Conservation (phyloP, 2,329 filamentous ascomycete species). For the Daldinia sp. region DNA sequence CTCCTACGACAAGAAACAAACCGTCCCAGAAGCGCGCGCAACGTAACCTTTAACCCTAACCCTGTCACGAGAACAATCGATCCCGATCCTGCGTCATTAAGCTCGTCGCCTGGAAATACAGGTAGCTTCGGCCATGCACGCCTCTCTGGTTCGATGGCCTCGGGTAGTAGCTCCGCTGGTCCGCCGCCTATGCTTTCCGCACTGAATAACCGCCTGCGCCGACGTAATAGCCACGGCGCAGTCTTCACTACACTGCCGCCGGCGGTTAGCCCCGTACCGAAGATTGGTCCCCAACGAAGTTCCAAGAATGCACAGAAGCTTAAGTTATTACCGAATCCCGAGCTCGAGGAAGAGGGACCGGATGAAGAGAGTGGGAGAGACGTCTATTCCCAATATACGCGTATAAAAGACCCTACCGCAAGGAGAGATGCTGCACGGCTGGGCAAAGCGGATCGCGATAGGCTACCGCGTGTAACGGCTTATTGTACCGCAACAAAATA, state of each 20-base stretch:
- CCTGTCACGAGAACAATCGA: conserved; percentile 69
- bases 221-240: conserved; percentile 83
- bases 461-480: conserved; percentile 89
- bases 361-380: conserved; percentile 94
- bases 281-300: conserved; percentile 93
- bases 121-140: conserved; percentile 47
- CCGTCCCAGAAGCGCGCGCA: conserved; percentile 62
- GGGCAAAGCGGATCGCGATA: conserved; percentile 90
- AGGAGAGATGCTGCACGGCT: conserved; percentile 89
- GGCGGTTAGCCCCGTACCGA: conserved; percentile 55
- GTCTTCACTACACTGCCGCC: conserved; percentile 56
- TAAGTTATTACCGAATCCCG: conserved; percentile 93
- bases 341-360: conserved; percentile 71
- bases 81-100: conserved; percentile 52
- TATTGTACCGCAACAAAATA: conserved; percentile 96
- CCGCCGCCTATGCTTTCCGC: conserved; percentile 73
- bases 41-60: conserved; percentile 80
- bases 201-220: conserved; percentile 85
- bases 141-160: conserved; percentile 45
- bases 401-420: conserved; percentile 96
- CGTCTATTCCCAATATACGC: conserved; percentile 96
- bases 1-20: conserved; percentile 44
- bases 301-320: conserved; percentile 97
- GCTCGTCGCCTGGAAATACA: conserved; percentile 44
- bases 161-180: conserved; percentile 44